A percentile compares a stretch with the other conserved stretches of the same genome.
phyloP scores from a whole-genome alignment of 805 yeast genomes.

The Metschnikowia matae region DNA sequence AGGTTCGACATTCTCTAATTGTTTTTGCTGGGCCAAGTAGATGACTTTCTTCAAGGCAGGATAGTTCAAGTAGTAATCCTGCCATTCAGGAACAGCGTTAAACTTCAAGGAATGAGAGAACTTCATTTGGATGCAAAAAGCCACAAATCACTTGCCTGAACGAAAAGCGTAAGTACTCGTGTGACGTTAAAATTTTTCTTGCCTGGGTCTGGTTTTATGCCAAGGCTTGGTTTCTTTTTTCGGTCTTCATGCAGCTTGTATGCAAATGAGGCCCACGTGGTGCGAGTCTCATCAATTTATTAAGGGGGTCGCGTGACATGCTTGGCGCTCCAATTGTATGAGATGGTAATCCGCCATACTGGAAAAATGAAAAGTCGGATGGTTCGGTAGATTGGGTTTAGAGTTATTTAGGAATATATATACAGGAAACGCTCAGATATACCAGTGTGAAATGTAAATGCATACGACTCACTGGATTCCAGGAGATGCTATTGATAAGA shows the following conservation, averaged over 20 bases:
- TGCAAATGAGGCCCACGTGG: constrained; percentile 4
- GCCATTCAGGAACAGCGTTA: constrained; percentile 55
- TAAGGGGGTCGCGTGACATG: not conserved
- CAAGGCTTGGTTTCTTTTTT: constrained; percentile 1
- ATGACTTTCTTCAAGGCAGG: constrained; percentile 52
- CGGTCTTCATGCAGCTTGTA: constrained; percentile 2
- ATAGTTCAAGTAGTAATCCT: constrained; percentile 42
- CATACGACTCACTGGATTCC: not conserved
- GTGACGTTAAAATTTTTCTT: constrained; percentile 6
- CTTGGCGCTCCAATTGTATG: not conserved
- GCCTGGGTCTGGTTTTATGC: not conserved
- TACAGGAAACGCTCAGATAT: too few species aligned
- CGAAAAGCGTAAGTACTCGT: constrained; percentile 6
- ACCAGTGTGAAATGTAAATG: not conserved
- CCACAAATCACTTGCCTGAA: not conserved
- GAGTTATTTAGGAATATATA: too few species aligned
- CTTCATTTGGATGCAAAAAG: constrained; percentile 33
- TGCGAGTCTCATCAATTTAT: not conserved
- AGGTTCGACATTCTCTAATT: constrained; percentile 23
- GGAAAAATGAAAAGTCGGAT: not conserved
- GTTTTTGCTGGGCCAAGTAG: constrained; percentile 48
- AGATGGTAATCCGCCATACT: not conserved
- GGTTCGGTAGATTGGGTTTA: not conserved
- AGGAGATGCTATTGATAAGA: not conserved
- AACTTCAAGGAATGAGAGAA: constrained; percentile 48